A percentile compares a stretch with the other conserved stretches of the same genome.
These are phyloP conservation scores for Pythium pectinolyticum DNA, from an alignment of 352 stramenopile genomes.

Conservation along the genomic window DNA sequence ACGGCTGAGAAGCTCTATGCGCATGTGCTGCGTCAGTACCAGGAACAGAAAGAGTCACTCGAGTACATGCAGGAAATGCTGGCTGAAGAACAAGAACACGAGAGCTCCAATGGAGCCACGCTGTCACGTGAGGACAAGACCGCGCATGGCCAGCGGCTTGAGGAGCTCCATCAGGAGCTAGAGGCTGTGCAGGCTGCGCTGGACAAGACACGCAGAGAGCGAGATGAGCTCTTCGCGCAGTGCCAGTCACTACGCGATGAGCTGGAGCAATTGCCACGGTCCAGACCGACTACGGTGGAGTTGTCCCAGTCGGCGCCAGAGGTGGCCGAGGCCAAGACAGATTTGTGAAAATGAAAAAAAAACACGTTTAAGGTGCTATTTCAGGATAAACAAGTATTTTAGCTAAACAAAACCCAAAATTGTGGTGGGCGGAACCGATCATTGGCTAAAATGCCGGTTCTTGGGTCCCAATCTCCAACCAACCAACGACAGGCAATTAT, in stretches of 20 bases:
- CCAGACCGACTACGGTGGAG: constrained; percentile 3
- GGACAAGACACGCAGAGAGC: constrained; percentile 40
- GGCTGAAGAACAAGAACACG: constrained; percentile 45
- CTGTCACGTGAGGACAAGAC: constrained; percentile 12
- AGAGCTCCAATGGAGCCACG: constrained; percentile 24
- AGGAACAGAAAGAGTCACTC: constrained; percentile 62
- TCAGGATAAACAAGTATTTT: no score
- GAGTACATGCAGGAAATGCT: constrained; percentile 64
- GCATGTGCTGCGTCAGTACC: constrained; percentile 64
- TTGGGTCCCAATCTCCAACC: constrained; percentile 1
- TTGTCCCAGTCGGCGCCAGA: background rate
- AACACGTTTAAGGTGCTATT: background rate
- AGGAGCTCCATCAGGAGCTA: constrained; percentile 35
- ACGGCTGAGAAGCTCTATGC: constrained; percentile 71
- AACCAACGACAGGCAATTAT: background rate
- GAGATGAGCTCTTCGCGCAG: constrained; percentile 63
- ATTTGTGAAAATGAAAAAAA: background rate
- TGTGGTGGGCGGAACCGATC: no score
- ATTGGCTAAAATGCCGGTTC: background rate
- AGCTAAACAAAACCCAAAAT: no score
- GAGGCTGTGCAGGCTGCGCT: constrained; percentile 33
- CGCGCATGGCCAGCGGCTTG: constrained; percentile 11
- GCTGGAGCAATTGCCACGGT: constrained; percentile 30
- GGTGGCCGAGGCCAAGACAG: constrained; percentile 13
- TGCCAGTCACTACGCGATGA: constrained; percentile 60